These are phyloP conservation scores for Pterocarpus macrocarpus DNA, from an alignment of 306 rosid species.

Conservation along the genomic window DNA sequence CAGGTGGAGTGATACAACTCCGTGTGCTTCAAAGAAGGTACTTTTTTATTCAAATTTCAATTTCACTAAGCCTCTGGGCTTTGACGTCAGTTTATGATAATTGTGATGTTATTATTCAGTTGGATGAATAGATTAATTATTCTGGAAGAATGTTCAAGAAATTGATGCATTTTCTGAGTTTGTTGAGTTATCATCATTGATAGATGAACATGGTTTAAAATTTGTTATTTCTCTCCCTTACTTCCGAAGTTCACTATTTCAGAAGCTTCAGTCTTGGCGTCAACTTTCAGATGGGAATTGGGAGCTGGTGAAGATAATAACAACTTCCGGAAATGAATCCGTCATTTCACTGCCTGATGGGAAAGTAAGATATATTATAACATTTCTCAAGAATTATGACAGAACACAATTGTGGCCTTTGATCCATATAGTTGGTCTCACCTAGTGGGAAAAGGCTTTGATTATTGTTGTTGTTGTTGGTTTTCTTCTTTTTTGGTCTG, in stretches of 20 bases:
- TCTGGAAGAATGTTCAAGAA: constrained; percentile 14
- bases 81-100: constrained; percentile 30
- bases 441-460: neutral
- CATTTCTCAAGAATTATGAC: constrained; percentile 9
- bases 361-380: constrained; percentile 64
- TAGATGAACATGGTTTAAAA: constrained; percentile 9
- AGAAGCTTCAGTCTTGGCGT: constrained; percentile 92
- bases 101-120: neutral
- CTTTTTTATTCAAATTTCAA: constrained; percentile 35
- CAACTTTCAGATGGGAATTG: constrained; percentile 90
- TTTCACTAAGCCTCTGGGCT: constrained; percentile 35
- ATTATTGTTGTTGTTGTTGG: too few species aligned
- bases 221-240: constrained; percentile 39
- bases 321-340: constrained; percentile 75
- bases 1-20: constrained; percentile 86
- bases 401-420: neutral
- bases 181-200: constrained; percentile 36
- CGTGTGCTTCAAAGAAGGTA: constrained; percentile 92
- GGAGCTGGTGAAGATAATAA: constrained; percentile 79
- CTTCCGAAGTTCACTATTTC: constrained; percentile 57
- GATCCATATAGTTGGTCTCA: neutral
- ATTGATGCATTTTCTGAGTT: constrained; percentile 25
- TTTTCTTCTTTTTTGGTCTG: constrained; percentile 10
- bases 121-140: constrained; percentile 18
- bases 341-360: constrained; percentile 79